Percentiles rank a stretch among this genome's conserved stretches.
Evolutionary conservation across 2,329 filamentous ascomycete species (phyloP).

Genomic region (Aspergillus unguis): DNA sequence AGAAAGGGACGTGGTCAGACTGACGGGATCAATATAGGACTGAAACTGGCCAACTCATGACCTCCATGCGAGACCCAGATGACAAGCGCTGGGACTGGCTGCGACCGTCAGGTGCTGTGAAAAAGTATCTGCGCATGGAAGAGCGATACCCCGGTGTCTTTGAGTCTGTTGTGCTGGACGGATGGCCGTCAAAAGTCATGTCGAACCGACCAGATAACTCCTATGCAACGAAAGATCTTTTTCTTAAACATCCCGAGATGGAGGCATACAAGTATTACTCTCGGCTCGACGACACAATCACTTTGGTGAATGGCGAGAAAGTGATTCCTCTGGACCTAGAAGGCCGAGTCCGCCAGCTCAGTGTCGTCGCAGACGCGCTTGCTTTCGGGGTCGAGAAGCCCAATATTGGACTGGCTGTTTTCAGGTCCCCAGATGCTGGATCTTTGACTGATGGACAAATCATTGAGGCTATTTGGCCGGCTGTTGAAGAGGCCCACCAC

Average conservation of each 20-base stretch:
- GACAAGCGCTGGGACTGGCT: conserved; percentile 63
- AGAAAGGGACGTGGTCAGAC: too few relatives aligned
- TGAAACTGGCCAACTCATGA: conserved; percentile 62
- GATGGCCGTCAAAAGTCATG: conserved; percentile 39
- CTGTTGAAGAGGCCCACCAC: conserved; percentile 51
- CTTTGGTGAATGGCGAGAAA: conserved; percentile 51
- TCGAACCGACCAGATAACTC: conserved; percentile 48
- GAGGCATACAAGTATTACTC: conserved; percentile 49
- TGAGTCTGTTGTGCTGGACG: conserved; percentile 36
- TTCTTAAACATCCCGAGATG: conserved; percentile 43
- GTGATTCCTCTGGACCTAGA: conserved; percentile 51
- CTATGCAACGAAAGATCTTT: conserved; percentile 52
- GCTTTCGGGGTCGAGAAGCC: conserved; percentile 56
- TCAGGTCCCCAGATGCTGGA: conserved; percentile 48
- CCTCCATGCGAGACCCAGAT: conserved; percentile 51
- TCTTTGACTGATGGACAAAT: conserved; percentile 46
- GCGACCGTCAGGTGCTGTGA: conserved; percentile 40
- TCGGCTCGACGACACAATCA: conserved; percentile 47
- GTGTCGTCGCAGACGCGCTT: conserved; percentile 54
- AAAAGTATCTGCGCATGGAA: conserved; percentile 43
- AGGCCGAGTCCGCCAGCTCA: conserved; percentile 52
- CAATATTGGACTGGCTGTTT: conserved; percentile 53
- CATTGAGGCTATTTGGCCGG: conserved; percentile 49
- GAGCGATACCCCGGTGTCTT: conserved; percentile 34
- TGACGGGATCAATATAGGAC: conserved; percentile 40